Percentiles rank a stretch among this genome's conserved stretches.
phyloP scores from a whole-genome alignment of 2,329 filamentous ascomycete genomes.

The Aspergillus sp. region DNA sequence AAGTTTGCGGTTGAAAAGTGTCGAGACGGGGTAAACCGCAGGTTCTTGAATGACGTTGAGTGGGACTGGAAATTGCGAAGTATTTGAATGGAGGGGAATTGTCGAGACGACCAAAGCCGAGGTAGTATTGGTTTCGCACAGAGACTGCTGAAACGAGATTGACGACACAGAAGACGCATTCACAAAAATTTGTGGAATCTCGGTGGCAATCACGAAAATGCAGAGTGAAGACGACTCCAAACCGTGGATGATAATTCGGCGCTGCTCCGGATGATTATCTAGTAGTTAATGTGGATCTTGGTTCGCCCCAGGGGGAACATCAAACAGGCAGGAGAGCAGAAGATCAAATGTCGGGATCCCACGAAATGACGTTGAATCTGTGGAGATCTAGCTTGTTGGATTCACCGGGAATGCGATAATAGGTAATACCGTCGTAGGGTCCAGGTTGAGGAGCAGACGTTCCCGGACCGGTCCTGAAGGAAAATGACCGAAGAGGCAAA shows the following conservation, averaged over 20 bases:
- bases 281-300: conserved; percentile 20
- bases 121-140: conserved; percentile 24
- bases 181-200: conserved; percentile 5
- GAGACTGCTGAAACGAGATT: conserved; percentile 25
- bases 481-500: not conserved
- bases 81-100: conserved; percentile 21
- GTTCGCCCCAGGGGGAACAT: conserved; percentile 2
- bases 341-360: conserved; percentile 7
- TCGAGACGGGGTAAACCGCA: conserved; percentile 12
- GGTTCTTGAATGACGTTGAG: conserved; percentile 17
- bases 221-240: conserved; percentile 2
- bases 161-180: conserved; percentile 22
- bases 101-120: conserved; percentile 28
- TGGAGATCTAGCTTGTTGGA: too few species aligned
- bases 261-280: not conserved
- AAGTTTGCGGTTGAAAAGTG: conserved; percentile 16
- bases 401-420: not conserved
- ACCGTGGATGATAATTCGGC: conserved; percentile 7
- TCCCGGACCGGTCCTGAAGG: too few species aligned
- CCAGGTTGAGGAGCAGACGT: not conserved
- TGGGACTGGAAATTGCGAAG: conserved; percentile 8
- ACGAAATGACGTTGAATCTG: not conserved
- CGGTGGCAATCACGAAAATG: conserved; percentile 14
- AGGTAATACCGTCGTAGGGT: not conserved
- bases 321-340: not conserved